Base-by-base conservation (phyloP, 768 basidiomycete genomes). In the Phaeolepiota aurea region DNA sequence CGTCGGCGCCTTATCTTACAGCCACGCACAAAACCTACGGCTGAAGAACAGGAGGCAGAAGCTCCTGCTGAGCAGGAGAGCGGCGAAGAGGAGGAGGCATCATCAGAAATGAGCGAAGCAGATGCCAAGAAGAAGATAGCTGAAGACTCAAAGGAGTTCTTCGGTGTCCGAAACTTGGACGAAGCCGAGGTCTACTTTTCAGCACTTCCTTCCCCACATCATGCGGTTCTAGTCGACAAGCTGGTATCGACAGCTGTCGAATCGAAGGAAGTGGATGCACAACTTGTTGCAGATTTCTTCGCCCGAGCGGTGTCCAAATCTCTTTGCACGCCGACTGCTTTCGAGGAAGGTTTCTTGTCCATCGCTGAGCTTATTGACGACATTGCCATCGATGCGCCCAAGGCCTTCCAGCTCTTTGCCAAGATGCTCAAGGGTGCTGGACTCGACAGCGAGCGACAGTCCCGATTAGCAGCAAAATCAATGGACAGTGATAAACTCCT, bases 181-280 rank as follows among this genome's bases (percentile, higher is more conserved):
- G 93, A 96, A 59, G 91, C 87, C 10, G 89, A 89, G 49, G 74
- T 74, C 18, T 93, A 92, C 68, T 91, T 94, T 64, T 70, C 75
- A 37, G 73, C 68, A 14, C 69, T 97, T 19, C 81, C 89, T 4
- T 59, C 71, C 18, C 70, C 71, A 43, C 72, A 82, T 51, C 82
- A 83, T 28, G 62, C 61, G 42, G 62, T 61, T 15, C 74, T 98
- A 20, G 77, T 94, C 47, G 79, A 87, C 53, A 81, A 80, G 59
- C 63, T 98, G 33, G 75, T 85, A 32, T 72, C 71, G 10, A 71
- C 67, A 16, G 88, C 85, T 1, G 69, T 96, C 48, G 83, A 93
- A 56, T 72, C 77, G 47, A 96, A 91, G 66, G 79, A 84, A 55
- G 70, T 74, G 3, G 87, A 92, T 47, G 86, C 86, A 28, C 68